These are phyloP conservation scores for Hura crepitans DNA, from an alignment of 441 rosid species.

Conservation along the genomic window DNA sequence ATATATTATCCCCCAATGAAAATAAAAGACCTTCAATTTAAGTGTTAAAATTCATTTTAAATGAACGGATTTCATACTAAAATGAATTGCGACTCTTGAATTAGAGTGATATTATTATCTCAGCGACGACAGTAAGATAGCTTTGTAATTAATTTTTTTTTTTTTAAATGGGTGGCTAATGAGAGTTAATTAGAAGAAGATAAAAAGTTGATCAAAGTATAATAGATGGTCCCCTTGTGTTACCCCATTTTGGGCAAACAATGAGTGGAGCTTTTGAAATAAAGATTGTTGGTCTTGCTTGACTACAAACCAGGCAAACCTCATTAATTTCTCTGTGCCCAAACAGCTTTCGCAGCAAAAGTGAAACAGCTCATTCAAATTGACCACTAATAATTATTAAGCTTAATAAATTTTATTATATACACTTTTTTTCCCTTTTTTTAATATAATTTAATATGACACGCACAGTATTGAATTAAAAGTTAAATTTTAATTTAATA, in stretches of 20 bases:
- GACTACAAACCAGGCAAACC: conserved; percentile 6
- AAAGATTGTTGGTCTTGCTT: neutral
- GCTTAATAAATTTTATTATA: neutral
- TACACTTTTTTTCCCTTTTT: neutral
- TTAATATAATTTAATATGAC: no score
- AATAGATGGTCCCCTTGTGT: conserved; percentile 10
- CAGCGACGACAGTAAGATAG: no score
- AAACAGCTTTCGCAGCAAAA: neutral
- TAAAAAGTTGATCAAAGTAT: neutral
- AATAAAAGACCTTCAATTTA: no score
- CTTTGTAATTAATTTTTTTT: no score
- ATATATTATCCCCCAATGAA: no score
- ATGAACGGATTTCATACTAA: no score
- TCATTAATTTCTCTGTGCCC: neutral
- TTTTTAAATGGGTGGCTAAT: neutral
- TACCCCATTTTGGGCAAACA: conserved; percentile 8
- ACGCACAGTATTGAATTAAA: no score
- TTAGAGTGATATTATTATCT: no score
- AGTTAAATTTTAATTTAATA: no score
- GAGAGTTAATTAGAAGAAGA: neutral
- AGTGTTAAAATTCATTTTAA: no score
- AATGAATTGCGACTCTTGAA: no score
- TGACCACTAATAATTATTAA: neutral
- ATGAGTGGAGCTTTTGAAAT: conserved; percentile 4
- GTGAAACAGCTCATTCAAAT: conserved; percentile 11